Evolutionary conservation across 164 flowering plant species (phyloP), one percentile per base, ranked within the genome.

Genomic region (Kingdonia uniflora): DNA sequence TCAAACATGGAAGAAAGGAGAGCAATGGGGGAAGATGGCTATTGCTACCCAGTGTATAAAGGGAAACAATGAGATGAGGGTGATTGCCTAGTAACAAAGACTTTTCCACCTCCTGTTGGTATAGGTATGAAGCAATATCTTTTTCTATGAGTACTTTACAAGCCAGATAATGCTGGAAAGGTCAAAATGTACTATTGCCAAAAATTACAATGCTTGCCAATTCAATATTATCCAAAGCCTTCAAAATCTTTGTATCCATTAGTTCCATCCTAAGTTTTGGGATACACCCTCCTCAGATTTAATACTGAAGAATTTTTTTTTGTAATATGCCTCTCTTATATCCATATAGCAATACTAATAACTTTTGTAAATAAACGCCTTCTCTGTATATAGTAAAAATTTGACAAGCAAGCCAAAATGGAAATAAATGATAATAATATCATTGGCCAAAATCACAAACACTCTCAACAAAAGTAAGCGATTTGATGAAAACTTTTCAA

Each of bases 71-170:
- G 10, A 44, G 16, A 3, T 7, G 2, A 47, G 29, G 51, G 14
- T 7, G 14, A 41, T 56, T 38, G 88, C 99, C 92, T 88, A 95
- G 69, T 92, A 92, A 61, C 97, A 88, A 15, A 92, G 69, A 68
- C 95, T 79, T 92, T 92, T 38, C 97, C 97, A 47, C 97, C 99
- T 37, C 99, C 99, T 2, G 97, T 92, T 14, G 97, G 99, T 97
- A 92, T 81, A 42, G 88, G 89, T 59, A 92, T 55, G 67, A 92
- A 92, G 74, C 89, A 84, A 59, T 92, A 95, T 56, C 61, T 75
- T 79, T 82, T 51, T 62, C 62, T 19, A 81, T 35, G 24, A 65
- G 74, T 53, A 87, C 84, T 74, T 74, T 75, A 74, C 99, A 86
- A 59, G 92, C 94, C 68, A n/a, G n/a, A n/a, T 80, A 72, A 66